Percentiles rank a stretch among this genome's conserved stretches.
Evolutionary conservation across 331 rosid genomes (phyloP).

Genomic region (Erythrophleum ivorense): DNA sequence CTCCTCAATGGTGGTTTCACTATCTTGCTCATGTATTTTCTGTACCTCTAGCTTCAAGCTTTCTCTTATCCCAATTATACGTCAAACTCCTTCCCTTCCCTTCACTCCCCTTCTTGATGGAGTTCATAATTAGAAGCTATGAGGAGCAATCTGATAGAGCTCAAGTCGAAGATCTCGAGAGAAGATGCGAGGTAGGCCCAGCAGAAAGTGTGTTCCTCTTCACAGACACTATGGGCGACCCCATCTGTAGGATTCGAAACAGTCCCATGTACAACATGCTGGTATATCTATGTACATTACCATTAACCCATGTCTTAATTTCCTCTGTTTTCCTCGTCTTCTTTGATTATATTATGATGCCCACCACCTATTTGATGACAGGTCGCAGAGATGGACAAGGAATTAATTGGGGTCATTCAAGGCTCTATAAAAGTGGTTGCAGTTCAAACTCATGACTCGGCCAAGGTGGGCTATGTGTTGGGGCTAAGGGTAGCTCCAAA

Average conservation of each 20-base stretch:
- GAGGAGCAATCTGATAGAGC: slow-evolving; percentile 63
- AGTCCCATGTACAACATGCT: slow-evolving; percentile 94
- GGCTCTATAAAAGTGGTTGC: slow-evolving; percentile 84
- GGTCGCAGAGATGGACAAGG: slow-evolving; percentile 78
- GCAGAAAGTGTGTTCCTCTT: slow-evolving; percentile 75
- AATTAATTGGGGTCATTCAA: slow-evolving; percentile 83
- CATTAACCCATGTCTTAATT: not conserved
- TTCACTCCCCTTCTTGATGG: slow-evolving; percentile 21
- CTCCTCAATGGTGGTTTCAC: slow-evolving; percentile 33
- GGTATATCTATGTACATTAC: slow-evolving; percentile 47
- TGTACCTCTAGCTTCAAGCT: slow-evolving; percentile 31
- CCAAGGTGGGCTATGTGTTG: slow-evolving; percentile 80
- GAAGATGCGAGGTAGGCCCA: slow-evolving; percentile 88
- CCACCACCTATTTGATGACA: slow-evolving; percentile 38
- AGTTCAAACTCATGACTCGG: slow-evolving; percentile 56
- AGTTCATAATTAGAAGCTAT: slow-evolving; percentile 65
- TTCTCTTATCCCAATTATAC: not conserved
- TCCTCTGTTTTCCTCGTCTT: not conserved
- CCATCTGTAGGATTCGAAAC: slow-evolving; percentile 93
- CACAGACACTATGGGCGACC: slow-evolving; percentile 98
- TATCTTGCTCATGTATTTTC: slow-evolving; percentile 37
- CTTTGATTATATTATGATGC: slow-evolving; percentile 28
- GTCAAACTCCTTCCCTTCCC: slow-evolving; percentile 19
- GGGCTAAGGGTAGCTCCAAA: slow-evolving; percentile 72
- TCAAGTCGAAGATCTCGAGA: slow-evolving; percentile 85